These are phyloP conservation scores for Wallacemonas sp. DNA, from an alignment of 208 protist genomes.

Conservation along the genomic window DNA sequence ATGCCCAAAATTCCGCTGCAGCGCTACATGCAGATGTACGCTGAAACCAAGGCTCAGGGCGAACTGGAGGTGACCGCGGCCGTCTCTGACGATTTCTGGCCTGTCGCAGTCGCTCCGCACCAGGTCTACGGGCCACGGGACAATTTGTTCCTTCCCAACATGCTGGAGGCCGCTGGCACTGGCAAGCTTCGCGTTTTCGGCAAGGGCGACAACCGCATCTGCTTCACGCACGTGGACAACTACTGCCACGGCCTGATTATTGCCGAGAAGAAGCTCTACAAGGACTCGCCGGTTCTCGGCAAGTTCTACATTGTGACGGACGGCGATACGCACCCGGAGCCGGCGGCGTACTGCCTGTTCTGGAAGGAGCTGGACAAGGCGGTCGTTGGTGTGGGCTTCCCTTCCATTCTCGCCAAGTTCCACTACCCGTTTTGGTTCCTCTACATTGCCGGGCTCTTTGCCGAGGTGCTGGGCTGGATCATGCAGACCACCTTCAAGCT, in stretches of 20 bases:
- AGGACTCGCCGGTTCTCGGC: conserved; percentile 87
- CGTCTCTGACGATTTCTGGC: conserved; percentile 82
- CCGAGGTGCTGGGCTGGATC: conserved; percentile 73
- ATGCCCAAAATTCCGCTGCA: conserved; percentile 88
- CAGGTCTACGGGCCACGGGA: conserved; percentile 96
- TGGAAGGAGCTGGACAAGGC: conserved; percentile 94
- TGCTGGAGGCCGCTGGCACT: conserved; percentile 93
- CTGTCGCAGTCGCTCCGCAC: conserved; percentile 92
- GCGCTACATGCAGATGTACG: conserved; percentile 94
- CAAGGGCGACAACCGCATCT: conserved; percentile 92
- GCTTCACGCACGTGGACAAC: conserved; percentile 96
- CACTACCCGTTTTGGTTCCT: conserved; percentile 92
- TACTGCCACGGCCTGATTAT: conserved; percentile 95
- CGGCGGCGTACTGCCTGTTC: conserved; percentile 89
- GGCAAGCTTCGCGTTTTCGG: conserved; percentile 94
- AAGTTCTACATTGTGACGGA: conserved; percentile 97
- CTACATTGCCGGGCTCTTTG: conserved; percentile 79
- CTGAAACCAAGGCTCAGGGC: conserved; percentile 91
- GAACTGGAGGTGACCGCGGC: conserved; percentile 89
- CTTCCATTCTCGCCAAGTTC: conserved; percentile 74
- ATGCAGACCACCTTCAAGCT: conserved; percentile 88
- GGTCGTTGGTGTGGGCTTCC: conserved; percentile 87
- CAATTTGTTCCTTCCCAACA: conserved; percentile 95
- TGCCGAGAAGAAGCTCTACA: conserved; percentile 88
- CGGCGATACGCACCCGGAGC: conserved; percentile 89